Evolutionary conservation across 805 yeast genomes (phyloP).

Genomic region (Wickerhamiella cacticola): DNA sequence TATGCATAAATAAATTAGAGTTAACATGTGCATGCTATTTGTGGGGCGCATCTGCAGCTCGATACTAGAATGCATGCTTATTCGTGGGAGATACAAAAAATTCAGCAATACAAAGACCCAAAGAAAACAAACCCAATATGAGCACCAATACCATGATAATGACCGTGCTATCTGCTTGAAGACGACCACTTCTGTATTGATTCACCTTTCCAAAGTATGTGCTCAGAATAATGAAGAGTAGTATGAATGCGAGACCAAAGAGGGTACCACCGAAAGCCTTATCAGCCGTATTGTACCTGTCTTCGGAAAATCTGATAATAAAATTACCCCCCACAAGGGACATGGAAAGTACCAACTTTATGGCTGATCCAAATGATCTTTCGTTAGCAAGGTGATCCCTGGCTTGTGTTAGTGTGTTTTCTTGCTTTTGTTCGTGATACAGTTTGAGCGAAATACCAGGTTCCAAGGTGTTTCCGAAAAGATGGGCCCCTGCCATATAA

Average conservation of each 20-base stretch:
- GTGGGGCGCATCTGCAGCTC: background rate
- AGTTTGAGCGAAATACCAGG: background rate
- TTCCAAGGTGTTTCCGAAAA: background rate
- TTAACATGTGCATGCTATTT: background rate
- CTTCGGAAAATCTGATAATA: background rate
- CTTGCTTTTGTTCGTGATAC: background rate
- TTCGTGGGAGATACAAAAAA: background rate
- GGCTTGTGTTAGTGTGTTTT: conserved; percentile 10
- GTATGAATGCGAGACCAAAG: background rate
- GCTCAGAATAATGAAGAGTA: background rate
- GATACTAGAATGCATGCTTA: background rate
- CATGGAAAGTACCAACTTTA: conserved; percentile 5
- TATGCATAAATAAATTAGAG: too few species aligned
- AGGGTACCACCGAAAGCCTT: background rate
- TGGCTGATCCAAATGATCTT: background rate
- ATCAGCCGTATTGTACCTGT: background rate
- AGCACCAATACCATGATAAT: background rate
- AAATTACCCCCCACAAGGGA: conserved; percentile 5
- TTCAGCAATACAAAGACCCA: background rate
- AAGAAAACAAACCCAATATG: background rate
- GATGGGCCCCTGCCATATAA: background rate
- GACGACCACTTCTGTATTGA: background rate
- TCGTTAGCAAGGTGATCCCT: conserved; percentile 9
- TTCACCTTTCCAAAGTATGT: background rate
- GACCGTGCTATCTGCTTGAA: background rate